These are phyloP conservation scores for Paxillus involutus DNA, from an alignment of 768 basidiomycete genomes.

Conservation along the genomic window DNA sequence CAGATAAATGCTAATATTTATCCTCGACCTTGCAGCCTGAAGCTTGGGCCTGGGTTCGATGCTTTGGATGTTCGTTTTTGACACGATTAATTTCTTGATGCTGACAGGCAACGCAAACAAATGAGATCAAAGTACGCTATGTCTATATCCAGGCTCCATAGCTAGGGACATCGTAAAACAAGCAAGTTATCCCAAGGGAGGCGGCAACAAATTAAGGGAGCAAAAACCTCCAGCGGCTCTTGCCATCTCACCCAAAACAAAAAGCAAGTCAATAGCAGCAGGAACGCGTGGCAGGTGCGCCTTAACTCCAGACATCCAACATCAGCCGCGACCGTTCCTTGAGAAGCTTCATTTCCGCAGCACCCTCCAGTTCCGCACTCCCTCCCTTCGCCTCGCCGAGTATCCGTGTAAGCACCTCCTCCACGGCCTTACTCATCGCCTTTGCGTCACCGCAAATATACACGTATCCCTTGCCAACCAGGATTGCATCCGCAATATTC, in stretches of 20 bases:
- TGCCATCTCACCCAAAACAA: neutral
- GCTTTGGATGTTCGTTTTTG: too few species aligned
- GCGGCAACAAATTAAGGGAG: too few species aligned
- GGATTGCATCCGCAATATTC: conserved; percentile 82
- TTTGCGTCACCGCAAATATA: conserved; percentile 98
- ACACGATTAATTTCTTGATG: too few species aligned
- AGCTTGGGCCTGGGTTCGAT: too few species aligned
- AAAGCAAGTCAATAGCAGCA: neutral
- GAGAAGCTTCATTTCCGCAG: conserved; percentile 88
- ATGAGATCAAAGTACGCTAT: conserved; percentile 2
- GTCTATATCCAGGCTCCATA: conserved; percentile 21
- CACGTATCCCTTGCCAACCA: conserved; percentile 94
- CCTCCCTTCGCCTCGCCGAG: conserved; percentile 96
- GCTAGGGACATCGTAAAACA: conserved; percentile 6
- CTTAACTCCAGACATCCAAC: conserved; percentile 87
- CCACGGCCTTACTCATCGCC: conserved; percentile 94
- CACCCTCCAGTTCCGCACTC: conserved; percentile 81
- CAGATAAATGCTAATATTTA: too few species aligned
- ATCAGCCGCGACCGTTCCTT: conserved; percentile 91
- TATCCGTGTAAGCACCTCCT: conserved; percentile 80
- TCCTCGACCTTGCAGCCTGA: too few species aligned
- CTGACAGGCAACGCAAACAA: neutral
- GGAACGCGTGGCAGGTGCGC: neutral
- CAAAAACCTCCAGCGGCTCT: too few species aligned
- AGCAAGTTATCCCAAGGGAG: neutral